Percentiles rank a stretch among this genome's conserved stretches.
Evolutionary conservation across 176 grass and related monocot species (phyloP).

Genomic region (Aechmea fasciata): DNA sequence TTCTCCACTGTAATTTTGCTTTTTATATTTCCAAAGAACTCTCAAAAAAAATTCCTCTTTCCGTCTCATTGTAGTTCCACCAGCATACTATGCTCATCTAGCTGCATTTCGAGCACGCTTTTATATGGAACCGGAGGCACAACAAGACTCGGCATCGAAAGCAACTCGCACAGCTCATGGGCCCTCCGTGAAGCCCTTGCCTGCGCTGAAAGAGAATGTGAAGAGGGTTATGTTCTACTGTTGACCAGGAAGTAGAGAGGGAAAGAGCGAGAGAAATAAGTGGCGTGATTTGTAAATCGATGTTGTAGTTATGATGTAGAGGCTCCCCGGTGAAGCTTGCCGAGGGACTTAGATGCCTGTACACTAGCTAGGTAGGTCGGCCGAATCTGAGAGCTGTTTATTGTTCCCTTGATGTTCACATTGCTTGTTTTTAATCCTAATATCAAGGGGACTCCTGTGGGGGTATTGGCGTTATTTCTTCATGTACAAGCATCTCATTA

Average conservation of each 20-base stretch:
- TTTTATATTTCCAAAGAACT: not conserved
- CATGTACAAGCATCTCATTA: too few species aligned
- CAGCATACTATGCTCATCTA: conserved; percentile 94
- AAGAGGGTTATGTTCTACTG: conserved; percentile 99
- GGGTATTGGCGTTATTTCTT: too few species aligned
- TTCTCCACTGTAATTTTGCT: not conserved
- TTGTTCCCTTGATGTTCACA: too few species aligned
- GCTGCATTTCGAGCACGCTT: conserved; percentile 94
- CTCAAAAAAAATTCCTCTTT: too few species aligned
- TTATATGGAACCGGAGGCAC: conserved; percentile 82
- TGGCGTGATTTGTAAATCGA: conserved; percentile 20
- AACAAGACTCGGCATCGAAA: conserved; percentile 44
- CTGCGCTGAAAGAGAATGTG: conserved; percentile 93
- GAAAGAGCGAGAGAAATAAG: not conserved
- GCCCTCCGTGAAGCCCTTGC: conserved; percentile 66
- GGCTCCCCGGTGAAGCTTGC: not conserved
- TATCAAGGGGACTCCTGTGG: too few species aligned
- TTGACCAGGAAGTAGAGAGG: conserved; percentile 19
- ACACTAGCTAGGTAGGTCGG: not conserved
- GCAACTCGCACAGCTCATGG: conserved; percentile 39
- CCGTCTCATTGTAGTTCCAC: conserved; percentile 45
- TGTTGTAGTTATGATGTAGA: conserved; percentile 31
- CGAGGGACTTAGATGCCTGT: not conserved
- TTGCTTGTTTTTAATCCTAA: too few species aligned
- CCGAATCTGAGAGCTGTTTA: too few species aligned